Conservation (phyloP, 1,284 basidiomycete species). For the Trametes pubescens region DNA sequence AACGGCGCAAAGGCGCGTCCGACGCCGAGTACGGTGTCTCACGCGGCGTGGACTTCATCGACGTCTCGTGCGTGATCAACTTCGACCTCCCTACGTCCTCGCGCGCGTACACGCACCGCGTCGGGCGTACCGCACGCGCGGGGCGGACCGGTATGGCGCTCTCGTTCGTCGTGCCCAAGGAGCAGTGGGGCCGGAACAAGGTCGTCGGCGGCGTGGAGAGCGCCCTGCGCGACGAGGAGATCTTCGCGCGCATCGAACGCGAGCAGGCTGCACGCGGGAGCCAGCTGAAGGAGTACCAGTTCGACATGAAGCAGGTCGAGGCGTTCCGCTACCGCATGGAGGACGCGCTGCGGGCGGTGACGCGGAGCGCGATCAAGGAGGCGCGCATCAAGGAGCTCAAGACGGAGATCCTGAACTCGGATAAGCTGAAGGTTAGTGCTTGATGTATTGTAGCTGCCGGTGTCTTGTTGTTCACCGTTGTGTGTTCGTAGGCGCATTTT, state of each 20-base stretch:
- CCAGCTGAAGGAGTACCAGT: constrained; percentile 90
- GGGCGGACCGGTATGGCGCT: constrained; percentile 94
- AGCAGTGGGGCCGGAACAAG: constrained; percentile 82
- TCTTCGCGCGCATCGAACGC: constrained; percentile 82
- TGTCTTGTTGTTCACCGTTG: neutral
- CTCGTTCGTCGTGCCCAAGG: constrained; percentile 86
- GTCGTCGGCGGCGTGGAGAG: constrained; percentile 72
- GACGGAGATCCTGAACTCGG: constrained; percentile 92
- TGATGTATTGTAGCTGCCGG: neutral
- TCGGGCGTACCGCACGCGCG: constrained; percentile 95
- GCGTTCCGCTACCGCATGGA: constrained; percentile 99
- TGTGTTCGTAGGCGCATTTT: constrained; percentile 82
- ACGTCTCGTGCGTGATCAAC: constrained; percentile 98
- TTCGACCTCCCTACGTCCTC: constrained; percentile 94
- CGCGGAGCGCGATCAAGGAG: constrained; percentile 86
- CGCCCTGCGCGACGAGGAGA: constrained; percentile 77
- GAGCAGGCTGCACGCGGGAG: constrained; percentile 78
- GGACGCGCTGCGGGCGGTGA: constrained; percentile 92
- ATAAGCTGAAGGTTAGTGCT: constrained; percentile 86
- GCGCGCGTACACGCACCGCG: constrained; percentile 94
- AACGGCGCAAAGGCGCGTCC: constrained; percentile 39
- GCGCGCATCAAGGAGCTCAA: constrained; percentile 96
- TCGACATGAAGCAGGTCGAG: constrained; percentile 95
- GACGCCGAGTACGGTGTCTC: constrained; percentile 94
- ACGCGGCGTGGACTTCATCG: too few species aligned